Conservation (phyloP, 495 filamentous ascomycete genomes). For the Tuber microsphaerosporum region DNA sequence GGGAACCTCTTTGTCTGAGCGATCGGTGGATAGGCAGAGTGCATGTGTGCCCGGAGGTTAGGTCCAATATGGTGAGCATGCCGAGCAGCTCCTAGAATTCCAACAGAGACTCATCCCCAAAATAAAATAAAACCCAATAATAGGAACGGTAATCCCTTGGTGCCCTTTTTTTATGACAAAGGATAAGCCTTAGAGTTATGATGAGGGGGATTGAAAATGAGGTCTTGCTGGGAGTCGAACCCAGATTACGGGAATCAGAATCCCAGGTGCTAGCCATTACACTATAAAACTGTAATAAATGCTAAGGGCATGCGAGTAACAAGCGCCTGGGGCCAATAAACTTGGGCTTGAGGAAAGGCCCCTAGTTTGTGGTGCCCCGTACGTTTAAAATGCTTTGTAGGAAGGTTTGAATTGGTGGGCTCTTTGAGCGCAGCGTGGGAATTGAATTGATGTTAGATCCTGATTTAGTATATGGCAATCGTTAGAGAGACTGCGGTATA, state of each 20-base stretch:
- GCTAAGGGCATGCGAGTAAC: neutral
- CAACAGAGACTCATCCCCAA: no score
- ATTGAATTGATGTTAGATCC: neutral
- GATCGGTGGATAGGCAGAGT: no score
- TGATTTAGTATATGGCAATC: neutral
- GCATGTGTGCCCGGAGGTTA: no score
- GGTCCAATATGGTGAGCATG: no score
- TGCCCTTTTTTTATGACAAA: neutral
- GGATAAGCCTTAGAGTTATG: neutral
- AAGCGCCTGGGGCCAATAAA: neutral
- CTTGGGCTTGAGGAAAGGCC: neutral
- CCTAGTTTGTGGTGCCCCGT: neutral
- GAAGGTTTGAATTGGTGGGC: neutral
- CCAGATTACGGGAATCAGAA: slow-evolving; percentile 33
- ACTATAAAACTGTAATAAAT: slow-evolving; percentile 9
- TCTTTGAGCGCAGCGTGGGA: neutral
- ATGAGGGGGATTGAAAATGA: neutral
- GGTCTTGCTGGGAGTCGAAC: slow-evolving; percentile 33
- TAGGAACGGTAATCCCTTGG: neutral
- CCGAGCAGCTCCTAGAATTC: no score
- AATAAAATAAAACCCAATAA: neutral
- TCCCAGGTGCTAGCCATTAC: slow-evolving; percentile 35
- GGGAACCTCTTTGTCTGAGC: no score
- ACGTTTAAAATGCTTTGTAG: neutral
- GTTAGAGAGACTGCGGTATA: neutral